These are phyloP conservation scores for Voacanga thouarsii DNA, from an alignment of 257 asterid genomes.

Conservation along the genomic window DNA sequence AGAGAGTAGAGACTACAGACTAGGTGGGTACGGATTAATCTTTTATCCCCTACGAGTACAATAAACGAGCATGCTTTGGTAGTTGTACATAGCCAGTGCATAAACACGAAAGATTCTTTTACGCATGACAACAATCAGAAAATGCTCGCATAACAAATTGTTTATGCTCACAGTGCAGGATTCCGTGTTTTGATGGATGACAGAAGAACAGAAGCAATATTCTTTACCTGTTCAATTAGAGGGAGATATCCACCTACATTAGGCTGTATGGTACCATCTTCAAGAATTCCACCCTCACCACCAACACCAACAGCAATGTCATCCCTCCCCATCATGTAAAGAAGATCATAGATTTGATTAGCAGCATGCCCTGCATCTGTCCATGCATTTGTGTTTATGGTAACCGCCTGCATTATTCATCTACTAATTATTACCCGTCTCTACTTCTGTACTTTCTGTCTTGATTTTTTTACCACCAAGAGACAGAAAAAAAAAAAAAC, in stretches of 20 bases:
- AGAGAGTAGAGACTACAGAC: no score
- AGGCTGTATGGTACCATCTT: slow-evolving; percentile 63
- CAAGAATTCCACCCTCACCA: slow-evolving; percentile 82
- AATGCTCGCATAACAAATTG: background rate
- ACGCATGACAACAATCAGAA: background rate
- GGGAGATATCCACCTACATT: slow-evolving; percentile 92
- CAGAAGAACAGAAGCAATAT: background rate
- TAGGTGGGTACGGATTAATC: background rate
- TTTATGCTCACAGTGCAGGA: no score
- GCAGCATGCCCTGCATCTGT: slow-evolving; percentile 72
- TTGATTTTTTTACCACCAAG: background rate
- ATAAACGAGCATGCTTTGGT: background rate
- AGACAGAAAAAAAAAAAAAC: no score
- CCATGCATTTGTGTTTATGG: slow-evolving; percentile 71
- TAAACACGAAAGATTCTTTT: background rate
- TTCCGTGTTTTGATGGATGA: background rate
- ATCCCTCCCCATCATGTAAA: slow-evolving; percentile 91
- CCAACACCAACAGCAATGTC: slow-evolving; percentile 86
- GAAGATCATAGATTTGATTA: slow-evolving; percentile 76
- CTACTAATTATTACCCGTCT: background rate
- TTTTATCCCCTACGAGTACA: no score
- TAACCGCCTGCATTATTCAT: slow-evolving; percentile 58
- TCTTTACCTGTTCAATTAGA: slow-evolving; percentile 68
- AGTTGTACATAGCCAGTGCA: background rate
- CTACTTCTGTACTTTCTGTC: background rate